Base-by-base conservation (phyloP, 257 asterid genomes). In the Datura wrightii region DNA sequence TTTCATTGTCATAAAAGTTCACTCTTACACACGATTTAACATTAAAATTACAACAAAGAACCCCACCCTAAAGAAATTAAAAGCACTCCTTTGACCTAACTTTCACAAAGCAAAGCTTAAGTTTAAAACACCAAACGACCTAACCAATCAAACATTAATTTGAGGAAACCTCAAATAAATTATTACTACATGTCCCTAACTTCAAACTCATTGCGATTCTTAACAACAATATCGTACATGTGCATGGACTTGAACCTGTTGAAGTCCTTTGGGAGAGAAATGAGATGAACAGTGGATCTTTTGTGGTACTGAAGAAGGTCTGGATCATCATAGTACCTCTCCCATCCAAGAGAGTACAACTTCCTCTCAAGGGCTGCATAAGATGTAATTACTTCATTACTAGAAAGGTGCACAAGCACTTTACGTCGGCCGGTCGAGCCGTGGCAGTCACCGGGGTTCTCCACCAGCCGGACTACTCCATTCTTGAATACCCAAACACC, bases 261-360 rank as follows among this genome's bases (percentile, higher is more conserved):
- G 88, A 90, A 90, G 11, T 90, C 91, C 67, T 66, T 90, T 0
- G 92, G 92, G 36, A 90, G 92, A 60, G 92, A 90, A 50, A 90
- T 90, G 53, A 90, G 92, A 79, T 90, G 88, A n/a, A 88, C 86
- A 0, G 92, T 87, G 24, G 91, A 90, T 79, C 92, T 81, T 80
- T 90, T 90, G 36, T 90, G 92, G 85, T 82, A 90, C 54, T 90
- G 92, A 54, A 88, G 89, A 52, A 90, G 90, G 13, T 87, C 91
- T 6, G 91, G 92, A 46, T 90, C 92, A 42, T 90, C 91, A 60
- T 90, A 87, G 34, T 90, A 90, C 52, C 92, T 88, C 84, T 90
- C 92, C 92, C 92, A 90, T 13, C 92, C 92, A 9, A 90, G 86
- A 2, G 86, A 74, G 3, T 48, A 11, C 37, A 90, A 74, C 82